Evolutionary conservation across 208 protist species (phyloP).

Genomic region (Wallacemonas collosoma): DNA sequence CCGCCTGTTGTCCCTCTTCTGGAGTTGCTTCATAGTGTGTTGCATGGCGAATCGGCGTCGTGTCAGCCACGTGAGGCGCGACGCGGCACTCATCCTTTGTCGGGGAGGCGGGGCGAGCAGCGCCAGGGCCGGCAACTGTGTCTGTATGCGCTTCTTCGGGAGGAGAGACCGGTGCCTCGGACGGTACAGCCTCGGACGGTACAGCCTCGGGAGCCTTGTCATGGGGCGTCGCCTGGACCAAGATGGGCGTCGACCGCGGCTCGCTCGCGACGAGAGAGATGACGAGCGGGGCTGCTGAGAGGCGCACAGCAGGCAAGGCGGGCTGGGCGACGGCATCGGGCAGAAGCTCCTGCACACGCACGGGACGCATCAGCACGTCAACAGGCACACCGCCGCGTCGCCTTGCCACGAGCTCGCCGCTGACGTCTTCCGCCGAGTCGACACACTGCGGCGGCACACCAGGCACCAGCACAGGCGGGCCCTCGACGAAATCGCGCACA

Average conservation of each 20-base stretch:
- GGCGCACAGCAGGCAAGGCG: slow-evolving; percentile 2
- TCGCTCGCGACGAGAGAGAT: slow-evolving; percentile 2
- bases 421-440: neutral
- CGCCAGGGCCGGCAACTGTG: no score
- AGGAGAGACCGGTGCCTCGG: no score
- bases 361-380: slow-evolving; percentile 29
- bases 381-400: neutral
- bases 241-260: slow-evolving; percentile 10
- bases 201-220: no score
- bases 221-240: no score
- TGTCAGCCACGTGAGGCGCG: no score
- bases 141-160: no score
- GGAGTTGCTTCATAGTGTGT: no score
- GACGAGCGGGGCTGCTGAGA: slow-evolving; percentile 7
- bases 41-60: no score
- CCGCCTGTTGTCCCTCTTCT: neutral
- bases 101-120: no score
- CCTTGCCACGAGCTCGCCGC: neutral
- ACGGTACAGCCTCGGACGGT: no score
- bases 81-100: no score
- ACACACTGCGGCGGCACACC: neutral
- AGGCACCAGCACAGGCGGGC: slow-evolving; percentile 30
- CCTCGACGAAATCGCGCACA: slow-evolving; percentile 30
- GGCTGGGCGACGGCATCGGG: neutral
- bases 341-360: slow-evolving; percentile 30